Percentiles rank a stretch among this genome's conserved stretches.
phyloP scores from a whole-genome alignment of 768 basidiomycete genomes.

The Serendipita sp. region DNA sequence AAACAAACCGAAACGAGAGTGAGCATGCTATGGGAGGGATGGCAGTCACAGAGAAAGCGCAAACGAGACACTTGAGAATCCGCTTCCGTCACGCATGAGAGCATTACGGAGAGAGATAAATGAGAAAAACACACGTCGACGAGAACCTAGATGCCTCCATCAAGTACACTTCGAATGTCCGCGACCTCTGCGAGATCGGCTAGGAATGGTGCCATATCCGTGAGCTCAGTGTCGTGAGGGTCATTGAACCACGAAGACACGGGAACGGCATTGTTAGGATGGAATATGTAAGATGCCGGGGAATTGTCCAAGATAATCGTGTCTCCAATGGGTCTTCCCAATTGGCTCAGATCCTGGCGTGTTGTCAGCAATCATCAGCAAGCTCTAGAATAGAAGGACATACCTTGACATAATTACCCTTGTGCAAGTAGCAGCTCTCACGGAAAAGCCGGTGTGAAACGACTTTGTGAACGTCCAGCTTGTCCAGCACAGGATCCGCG shows the following conservation, averaged over 20 bases:
- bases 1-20: background rate
- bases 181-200: conserved; percentile 29
- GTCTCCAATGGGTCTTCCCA: conserved; percentile 30
- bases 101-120: background rate
- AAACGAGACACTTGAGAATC: too few species aligned
- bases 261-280: conserved; percentile 37
- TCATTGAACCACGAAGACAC: conserved; percentile 38
- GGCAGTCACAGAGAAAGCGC: background rate
- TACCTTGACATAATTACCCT: conserved; percentile 36
- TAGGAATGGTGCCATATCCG: conserved; percentile 31
- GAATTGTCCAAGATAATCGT: conserved; percentile 39
- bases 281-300: conserved; percentile 37
- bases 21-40: background rate
- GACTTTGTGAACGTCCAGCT: conserved; percentile 31
- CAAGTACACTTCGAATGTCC: conserved; percentile 31
- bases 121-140: background rate
- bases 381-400: conserved; percentile 1
- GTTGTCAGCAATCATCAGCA: background rate
- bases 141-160: conserved; percentile 20
- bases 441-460: conserved; percentile 34
- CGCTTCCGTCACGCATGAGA: too few species aligned
- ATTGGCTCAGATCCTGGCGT: conserved; percentile 30
- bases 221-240: conserved; percentile 33
- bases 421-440: conserved; percentile 37
- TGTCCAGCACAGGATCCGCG: conserved; percentile 36